phyloP scores from a whole-genome alignment of 306 rosid genomes.

The Vigna reflexopilosa region DNA sequence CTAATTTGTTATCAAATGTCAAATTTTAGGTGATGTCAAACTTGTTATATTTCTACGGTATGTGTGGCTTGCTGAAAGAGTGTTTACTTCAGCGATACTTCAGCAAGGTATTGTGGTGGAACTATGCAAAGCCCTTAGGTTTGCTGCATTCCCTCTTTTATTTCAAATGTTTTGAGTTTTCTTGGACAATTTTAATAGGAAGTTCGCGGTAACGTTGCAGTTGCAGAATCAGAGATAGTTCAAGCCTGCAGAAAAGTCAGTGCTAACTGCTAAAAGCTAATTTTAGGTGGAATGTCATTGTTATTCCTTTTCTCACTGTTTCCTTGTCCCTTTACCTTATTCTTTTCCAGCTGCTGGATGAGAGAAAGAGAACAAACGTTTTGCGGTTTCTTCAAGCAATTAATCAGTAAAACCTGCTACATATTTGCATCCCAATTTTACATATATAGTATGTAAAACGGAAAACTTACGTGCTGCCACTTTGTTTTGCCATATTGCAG shows the following conservation, averaged over 20 bases:
- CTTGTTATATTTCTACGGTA: constrained; percentile 88
- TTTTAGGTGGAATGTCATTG: constrained; percentile 39
- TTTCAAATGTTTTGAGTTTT: not conserved
- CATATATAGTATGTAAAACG: not conserved
- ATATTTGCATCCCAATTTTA: constrained; percentile 10
- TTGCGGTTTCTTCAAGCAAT: constrained; percentile 81
- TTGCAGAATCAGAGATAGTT: constrained; percentile 93
- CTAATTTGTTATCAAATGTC: not conserved
- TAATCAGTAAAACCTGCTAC: constrained; percentile 58
- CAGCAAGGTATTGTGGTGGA: constrained; percentile 74
- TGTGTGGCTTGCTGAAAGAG: constrained; percentile 89
- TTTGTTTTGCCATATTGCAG: constrained; percentile 56
- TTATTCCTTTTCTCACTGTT: constrained; percentile 5
- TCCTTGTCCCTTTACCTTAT: constrained; percentile 9
- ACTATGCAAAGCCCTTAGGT: not conserved
- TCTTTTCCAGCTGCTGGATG: constrained; percentile 78
- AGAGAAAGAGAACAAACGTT: constrained; percentile 84
- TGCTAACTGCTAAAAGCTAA: constrained; percentile 46
- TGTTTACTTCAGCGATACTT: constrained; percentile 95
- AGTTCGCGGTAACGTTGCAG: constrained; percentile 77
- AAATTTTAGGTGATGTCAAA: constrained; percentile 80
- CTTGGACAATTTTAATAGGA: constrained; percentile 61
- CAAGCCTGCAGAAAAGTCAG: constrained; percentile 95
- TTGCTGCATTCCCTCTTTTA: not conserved
- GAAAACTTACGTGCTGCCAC: constrained; percentile 25